phyloP scores from a whole-genome alignment of 257 asterid genomes.

The Nicotiana obtusifolia region DNA sequence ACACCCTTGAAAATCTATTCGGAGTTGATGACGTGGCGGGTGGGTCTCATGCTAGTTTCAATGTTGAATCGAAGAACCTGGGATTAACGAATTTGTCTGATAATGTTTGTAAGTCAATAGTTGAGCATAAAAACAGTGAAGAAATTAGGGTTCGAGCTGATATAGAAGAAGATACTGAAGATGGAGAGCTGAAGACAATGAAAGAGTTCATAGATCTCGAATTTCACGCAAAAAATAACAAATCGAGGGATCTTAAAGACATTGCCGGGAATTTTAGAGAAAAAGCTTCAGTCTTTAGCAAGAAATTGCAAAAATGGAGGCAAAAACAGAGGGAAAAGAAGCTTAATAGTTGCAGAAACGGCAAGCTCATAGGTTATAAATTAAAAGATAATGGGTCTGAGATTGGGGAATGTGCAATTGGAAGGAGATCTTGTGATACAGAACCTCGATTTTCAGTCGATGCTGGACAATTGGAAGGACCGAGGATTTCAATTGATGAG shows the following conservation, averaged over 20 bases:
- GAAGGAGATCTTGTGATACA: constrained; percentile 69
- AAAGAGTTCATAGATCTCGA: constrained; percentile 91
- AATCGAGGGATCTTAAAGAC: constrained; percentile 52
- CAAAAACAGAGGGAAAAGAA: constrained; percentile 45
- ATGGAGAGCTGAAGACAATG: constrained; percentile 81
- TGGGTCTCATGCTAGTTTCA: constrained; percentile 39
- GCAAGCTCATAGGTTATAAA: constrained; percentile 12
- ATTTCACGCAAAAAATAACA: constrained; percentile 40
- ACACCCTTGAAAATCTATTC: constrained; percentile 53
- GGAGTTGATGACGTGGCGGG: constrained; percentile 46
- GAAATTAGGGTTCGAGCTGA: constrained; percentile 31
- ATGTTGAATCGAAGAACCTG: constrained; percentile 68
- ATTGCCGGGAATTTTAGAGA: constrained; percentile 61
- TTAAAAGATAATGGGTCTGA: constrained; percentile 39
- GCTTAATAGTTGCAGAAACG: constrained; percentile 12
- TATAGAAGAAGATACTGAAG: constrained; percentile 31
- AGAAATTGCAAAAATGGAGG: constrained; percentile 79
- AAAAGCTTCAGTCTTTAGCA: constrained; percentile 78
- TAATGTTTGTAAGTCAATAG: constrained; percentile 32
- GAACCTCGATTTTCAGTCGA: constrained; percentile 67
- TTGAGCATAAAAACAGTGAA: constrained; percentile 11
- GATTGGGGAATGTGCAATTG: constrained; percentile 25
- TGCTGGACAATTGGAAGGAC: constrained; percentile 31
- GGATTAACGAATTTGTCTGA: constrained; percentile 40
- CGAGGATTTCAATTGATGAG: constrained; percentile 61